Evolutionary conservation across 2,329 filamentous ascomycete genomes (phyloP), one percentile per base, ranked within the genome.

Genomic region (Colletotrichum coccodes): DNA sequence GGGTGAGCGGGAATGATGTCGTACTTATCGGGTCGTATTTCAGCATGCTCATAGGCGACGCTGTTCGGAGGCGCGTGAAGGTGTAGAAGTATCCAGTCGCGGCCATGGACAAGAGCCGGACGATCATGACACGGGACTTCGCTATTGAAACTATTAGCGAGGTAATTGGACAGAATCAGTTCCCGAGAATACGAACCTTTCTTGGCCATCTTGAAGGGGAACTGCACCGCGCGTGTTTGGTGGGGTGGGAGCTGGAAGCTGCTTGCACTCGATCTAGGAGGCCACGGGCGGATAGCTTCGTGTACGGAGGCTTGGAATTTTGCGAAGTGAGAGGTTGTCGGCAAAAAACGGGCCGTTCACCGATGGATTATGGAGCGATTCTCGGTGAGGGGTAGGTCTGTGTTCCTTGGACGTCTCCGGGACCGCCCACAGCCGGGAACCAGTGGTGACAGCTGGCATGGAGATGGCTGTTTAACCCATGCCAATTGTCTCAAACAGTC

Each of bases 61-160:
- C 87, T 34, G 89, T 88, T 74, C 96, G 91, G 14, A 94, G 95
- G 68, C 97, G 91, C 74, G 92, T 87, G 81, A 97, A 90, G 61
- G 94, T 97, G 82, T 95, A 95, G 87, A 95, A 99, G 88, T 94
- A 99, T 77, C 96, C 96, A 30, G 96, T 99, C 92, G 97, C 92
- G 79, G 96, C 96, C 96, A 99, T 99, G 72, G 94, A 97, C 80
- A 99, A 86, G 74, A 99, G 92, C 79, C 96, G 95, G 80, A 98
- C 95, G 79, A 93, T 89, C 79, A 99, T 91, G 73, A 95, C 92
- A 80, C 97, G 94, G 78, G 95, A 93, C 87, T 98, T 98, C 70
- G 87, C 94, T 97, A 79, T 64, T 30, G 6, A n/a, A 18, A 26
- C 3, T 18, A 42, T 71, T 30, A 67, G 70, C 56, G 6, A 38